Evolutionary conservation across 192 early-diverging fungal species (phyloP).

Genomic region (Oehlia diaphana): DNA sequence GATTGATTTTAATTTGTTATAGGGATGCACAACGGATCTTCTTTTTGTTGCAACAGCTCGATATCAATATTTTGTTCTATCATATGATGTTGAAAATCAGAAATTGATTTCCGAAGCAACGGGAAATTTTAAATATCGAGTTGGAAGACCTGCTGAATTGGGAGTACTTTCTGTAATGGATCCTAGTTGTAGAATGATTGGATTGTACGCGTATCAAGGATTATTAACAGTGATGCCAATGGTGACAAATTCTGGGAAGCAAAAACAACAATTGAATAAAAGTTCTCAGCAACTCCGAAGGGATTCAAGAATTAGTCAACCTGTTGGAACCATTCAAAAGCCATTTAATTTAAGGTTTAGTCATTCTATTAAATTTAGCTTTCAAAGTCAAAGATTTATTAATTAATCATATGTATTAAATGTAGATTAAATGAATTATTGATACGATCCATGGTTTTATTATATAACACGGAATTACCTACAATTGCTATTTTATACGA

Average conservation of each 20-base stretch:
- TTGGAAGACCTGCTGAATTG: slow-evolving; percentile 53
- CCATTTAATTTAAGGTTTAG: slow-evolving; percentile 23
- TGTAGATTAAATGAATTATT: slow-evolving; percentile 53
- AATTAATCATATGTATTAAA: not conserved
- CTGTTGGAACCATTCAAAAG: slow-evolving; percentile 7
- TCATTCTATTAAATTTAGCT: slow-evolving; percentile 14
- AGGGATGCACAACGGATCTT: slow-evolving; percentile 59
- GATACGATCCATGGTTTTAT: slow-evolving; percentile 53
- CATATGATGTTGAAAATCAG: slow-evolving; percentile 54
- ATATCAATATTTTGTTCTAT: slow-evolving; percentile 68
- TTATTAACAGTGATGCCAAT: slow-evolving; percentile 66
- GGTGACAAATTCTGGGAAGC: slow-evolving; percentile 20
- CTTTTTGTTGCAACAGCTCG: slow-evolving; percentile 69
- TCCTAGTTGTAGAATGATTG: slow-evolving; percentile 52
- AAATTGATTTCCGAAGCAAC: slow-evolving; percentile 63
- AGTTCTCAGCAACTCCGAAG: not conserved
- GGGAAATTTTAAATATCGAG: slow-evolving; percentile 60
- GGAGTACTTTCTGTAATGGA: slow-evolving; percentile 60
- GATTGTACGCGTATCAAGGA: slow-evolving; percentile 67
- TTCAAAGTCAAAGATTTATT: not conserved
- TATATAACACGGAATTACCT: slow-evolving; percentile 37
- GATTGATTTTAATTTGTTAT: slow-evolving; percentile 17
- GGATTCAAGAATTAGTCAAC: slow-evolving; percentile 6
- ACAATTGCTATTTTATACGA: slow-evolving; percentile 60
- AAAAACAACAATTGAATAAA: not conserved